Evolutionary conservation across 1,139 yeast species (phyloP).

Genomic region (Pichia kudriavzevii): DNA sequence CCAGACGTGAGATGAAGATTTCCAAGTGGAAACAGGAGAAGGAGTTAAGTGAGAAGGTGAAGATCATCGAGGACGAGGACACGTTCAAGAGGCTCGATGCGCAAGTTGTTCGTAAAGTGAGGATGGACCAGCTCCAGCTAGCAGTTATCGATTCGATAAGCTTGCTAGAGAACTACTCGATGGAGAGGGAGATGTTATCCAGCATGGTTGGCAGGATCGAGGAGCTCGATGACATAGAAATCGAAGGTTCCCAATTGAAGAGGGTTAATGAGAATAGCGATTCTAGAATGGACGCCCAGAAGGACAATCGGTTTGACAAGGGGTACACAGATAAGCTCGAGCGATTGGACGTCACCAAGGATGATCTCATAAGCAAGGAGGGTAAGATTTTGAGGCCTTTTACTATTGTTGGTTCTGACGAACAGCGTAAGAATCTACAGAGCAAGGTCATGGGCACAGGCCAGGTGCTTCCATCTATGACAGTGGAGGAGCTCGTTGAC

Average conservation of each 20-base stretch:
- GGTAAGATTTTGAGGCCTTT: slow-evolving; percentile 84
- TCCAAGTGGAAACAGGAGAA: slow-evolving; percentile 57
- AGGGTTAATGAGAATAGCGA: slow-evolving; percentile 19
- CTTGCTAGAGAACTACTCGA: slow-evolving; percentile 10
- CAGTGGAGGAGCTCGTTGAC: slow-evolving; percentile 86
- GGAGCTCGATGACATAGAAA: slow-evolving; percentile 1
- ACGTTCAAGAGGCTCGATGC: slow-evolving; percentile 41
- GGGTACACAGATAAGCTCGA: slow-evolving; percentile 24
- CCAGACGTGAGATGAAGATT: slow-evolving; percentile 65
- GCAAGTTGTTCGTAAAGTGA: slow-evolving; percentile 11
- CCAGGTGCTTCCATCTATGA: slow-evolving; percentile 87
- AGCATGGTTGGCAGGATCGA: slow-evolving; percentile 4
- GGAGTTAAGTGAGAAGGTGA: slow-evolving; percentile 39
- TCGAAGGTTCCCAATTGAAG: slow-evolving; percentile 30
- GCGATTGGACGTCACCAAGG: slow-evolving; percentile 24
- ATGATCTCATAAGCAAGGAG: slow-evolving; percentile 45
- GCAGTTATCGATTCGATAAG: slow-evolving; percentile 11
- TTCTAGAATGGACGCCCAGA: slow-evolving; percentile 10
- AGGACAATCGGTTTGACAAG: slow-evolving; percentile 18
- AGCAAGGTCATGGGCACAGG: slow-evolving; percentile 83
- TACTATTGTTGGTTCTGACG: slow-evolving; percentile 45
- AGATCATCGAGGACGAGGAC: slow-evolving; percentile 22
- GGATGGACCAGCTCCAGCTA: slow-evolving; percentile 8
- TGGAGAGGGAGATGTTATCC: slow-evolving; percentile 16
- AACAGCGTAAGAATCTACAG: slow-evolving; percentile 44